phyloP scores from a whole-genome alignment of 352 stramenopile species.

The Globisporangium barbulae region DNA sequence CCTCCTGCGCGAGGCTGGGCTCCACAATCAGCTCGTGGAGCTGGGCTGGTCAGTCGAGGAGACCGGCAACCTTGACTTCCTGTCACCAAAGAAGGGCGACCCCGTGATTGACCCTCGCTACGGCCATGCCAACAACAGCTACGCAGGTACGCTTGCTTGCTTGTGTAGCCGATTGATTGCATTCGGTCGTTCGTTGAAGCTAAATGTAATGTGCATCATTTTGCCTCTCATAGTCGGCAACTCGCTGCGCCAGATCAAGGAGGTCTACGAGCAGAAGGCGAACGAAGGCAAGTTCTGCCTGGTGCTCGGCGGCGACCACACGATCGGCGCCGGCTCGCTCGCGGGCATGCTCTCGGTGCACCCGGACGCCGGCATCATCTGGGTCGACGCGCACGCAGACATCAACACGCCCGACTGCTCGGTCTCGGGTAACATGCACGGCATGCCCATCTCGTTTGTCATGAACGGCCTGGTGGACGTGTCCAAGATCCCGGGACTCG shows the following conservation, averaged over 20 bases:
- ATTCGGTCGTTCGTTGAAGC: background rate
- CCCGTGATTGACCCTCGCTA: slow-evolving; percentile 63
- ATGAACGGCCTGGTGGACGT: slow-evolving; percentile 90
- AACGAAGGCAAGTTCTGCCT: slow-evolving; percentile 93
- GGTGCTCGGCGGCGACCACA: slow-evolving; percentile 96
- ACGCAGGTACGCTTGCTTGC: slow-evolving; percentile 33
- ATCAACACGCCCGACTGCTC: slow-evolving; percentile 94
- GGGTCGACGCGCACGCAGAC: slow-evolving; percentile 98
- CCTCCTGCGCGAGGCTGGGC: slow-evolving; percentile 62
- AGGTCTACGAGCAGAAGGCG: slow-evolving; percentile 85
- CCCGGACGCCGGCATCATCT: slow-evolving; percentile 94
- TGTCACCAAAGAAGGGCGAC: slow-evolving; percentile 44
- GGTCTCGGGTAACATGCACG: slow-evolving; percentile 96
- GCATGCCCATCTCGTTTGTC: slow-evolving; percentile 96
- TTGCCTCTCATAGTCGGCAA: slow-evolving; percentile 66
- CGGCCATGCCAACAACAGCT: slow-evolving; percentile 76
- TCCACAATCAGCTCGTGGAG: slow-evolving; percentile 78
- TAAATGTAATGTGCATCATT: background rate
- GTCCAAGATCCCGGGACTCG: slow-evolving; percentile 90
- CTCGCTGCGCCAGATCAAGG: slow-evolving; percentile 71
- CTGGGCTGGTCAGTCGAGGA: slow-evolving; percentile 85
- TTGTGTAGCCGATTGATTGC: background rate
- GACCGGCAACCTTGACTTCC: slow-evolving; percentile 76
- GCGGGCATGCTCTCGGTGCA: slow-evolving; percentile 88
- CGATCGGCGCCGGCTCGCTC: slow-evolving; percentile 92